Evolutionary conservation across 1,139 yeast species (phyloP).

Genomic region (Pneumocystis oryctolagi): DNA sequence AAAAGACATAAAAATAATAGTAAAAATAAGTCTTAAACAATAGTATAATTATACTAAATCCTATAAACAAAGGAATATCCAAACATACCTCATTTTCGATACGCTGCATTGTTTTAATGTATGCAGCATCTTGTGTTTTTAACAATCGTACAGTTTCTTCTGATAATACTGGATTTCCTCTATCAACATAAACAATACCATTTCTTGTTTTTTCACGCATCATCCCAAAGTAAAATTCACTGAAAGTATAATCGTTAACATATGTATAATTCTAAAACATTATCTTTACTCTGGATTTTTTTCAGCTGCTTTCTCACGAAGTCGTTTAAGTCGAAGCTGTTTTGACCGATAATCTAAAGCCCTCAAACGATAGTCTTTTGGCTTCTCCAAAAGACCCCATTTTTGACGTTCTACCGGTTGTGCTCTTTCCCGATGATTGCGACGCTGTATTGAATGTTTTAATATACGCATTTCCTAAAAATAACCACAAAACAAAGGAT

Average conservation of each 20-base stretch:
- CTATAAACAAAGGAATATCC: neutral
- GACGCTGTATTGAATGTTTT: neutral
- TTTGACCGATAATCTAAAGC: conserved; percentile 82
- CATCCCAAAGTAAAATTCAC: conserved; percentile 89
- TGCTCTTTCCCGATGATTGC: conserved; percentile 65
- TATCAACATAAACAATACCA: conserved; percentile 53
- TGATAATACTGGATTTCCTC: conserved; percentile 31
- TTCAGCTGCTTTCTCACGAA: conserved; percentile 53
- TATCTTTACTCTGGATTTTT: conserved; percentile 54
- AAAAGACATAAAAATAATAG: neutral
- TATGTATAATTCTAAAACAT: neutral
- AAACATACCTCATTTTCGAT: neutral
- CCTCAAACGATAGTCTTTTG: conserved; percentile 79
- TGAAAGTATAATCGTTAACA: neutral
- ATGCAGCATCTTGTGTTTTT: conserved; percentile 81
- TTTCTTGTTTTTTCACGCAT: conserved; percentile 49
- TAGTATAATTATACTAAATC: neutral
- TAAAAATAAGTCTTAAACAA: neutral
- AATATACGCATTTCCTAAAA: neutral
- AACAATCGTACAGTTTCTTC: conserved; percentile 65
- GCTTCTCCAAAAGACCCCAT: conserved; percentile 80
- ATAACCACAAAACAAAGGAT: neutral
- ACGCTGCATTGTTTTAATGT: conserved; percentile 28
- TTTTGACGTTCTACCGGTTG: conserved; percentile 61
- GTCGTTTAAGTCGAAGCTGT: conserved; percentile 65